These are phyloP conservation scores for Eucalyptus microcorys DNA, from an alignment of 345 rosid genomes.

Conservation along the genomic window DNA sequence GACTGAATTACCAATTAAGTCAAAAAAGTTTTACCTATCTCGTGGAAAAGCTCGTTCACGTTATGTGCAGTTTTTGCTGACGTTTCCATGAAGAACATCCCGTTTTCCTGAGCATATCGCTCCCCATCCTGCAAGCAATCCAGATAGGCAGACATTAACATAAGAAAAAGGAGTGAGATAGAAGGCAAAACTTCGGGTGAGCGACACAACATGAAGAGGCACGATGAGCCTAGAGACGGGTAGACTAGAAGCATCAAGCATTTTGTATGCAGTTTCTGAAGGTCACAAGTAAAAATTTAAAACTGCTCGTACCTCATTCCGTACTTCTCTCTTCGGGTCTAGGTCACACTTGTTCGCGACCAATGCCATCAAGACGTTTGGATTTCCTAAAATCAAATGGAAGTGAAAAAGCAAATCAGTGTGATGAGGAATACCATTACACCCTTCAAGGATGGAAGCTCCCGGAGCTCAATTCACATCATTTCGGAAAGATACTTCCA, in stretches of 20 bases:
- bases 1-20: background rate
- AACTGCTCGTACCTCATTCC: conserved; percentile 22
- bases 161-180: background rate
- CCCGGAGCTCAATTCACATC: background rate
- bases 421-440: background rate
- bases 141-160: background rate
- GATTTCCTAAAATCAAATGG: conserved; percentile 22
- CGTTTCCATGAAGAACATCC: conserved; percentile 51
- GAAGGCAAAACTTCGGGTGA: background rate
- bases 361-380: conserved; percentile 46
- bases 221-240: background rate
- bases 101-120: conserved; percentile 49
- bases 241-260: background rate
- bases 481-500: background rate
- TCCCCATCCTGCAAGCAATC: conserved; percentile 36
- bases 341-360: conserved; percentile 56
- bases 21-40: conserved; percentile 32
- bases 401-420: background rate
- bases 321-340: conserved; percentile 37
- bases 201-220: background rate
- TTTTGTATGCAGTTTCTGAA: background rate
- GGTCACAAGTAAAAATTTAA: background rate
- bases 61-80: conserved; percentile 63
- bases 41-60: conserved; percentile 60
- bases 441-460: background rate